Evolutionary conservation across 139 green algal species (phyloP).

Genomic region (Ettlia oleoabundans): DNA sequence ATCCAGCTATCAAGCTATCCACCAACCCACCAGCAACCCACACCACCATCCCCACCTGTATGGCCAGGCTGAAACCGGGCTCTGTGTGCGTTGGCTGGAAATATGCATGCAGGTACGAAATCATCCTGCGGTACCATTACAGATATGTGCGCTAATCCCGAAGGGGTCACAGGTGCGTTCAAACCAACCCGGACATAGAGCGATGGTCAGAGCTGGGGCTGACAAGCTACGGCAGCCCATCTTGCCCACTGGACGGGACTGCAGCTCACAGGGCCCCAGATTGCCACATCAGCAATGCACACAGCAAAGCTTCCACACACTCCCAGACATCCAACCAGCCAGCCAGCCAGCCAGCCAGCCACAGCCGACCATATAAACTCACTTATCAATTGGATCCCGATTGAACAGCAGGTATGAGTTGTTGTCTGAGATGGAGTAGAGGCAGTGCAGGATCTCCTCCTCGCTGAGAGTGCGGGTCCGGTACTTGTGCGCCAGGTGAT

Average conservation of each 20-base stretch:
- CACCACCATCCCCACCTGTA: constrained; percentile 44
- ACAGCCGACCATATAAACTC: not conserved
- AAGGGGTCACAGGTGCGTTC: too few species aligned
- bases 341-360: not conserved
- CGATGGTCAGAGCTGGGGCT: too few species aligned
- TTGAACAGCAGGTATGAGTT: constrained; percentile 95
- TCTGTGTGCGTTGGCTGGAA: constrained; percentile 46
- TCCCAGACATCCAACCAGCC: too few species aligned
- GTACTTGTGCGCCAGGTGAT: constrained; percentile 76
- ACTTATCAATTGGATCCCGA: constrained; percentile 81
- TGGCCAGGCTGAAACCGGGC: constrained; percentile 59
- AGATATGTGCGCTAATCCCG: too few species aligned
- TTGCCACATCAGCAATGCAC: not conserved
- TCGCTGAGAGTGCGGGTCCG: constrained; percentile 27
- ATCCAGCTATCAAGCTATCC: not conserved
- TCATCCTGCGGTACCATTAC: constrained; percentile 64
- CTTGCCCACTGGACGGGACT: too few species aligned
- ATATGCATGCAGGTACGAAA: constrained; percentile 59
- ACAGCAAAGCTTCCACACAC: not conserved
- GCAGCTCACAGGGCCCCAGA: too few species aligned
- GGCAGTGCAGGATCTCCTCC: constrained; percentile 83
- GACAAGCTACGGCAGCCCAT: too few species aligned
- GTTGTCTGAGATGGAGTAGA: constrained; percentile 95
- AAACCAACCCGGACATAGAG: too few species aligned
- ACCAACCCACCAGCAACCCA: not conserved